phyloP scores from a whole-genome alignment of 2,329 filamentous ascomycete genomes.

The Arthroderma sp. region DNA sequence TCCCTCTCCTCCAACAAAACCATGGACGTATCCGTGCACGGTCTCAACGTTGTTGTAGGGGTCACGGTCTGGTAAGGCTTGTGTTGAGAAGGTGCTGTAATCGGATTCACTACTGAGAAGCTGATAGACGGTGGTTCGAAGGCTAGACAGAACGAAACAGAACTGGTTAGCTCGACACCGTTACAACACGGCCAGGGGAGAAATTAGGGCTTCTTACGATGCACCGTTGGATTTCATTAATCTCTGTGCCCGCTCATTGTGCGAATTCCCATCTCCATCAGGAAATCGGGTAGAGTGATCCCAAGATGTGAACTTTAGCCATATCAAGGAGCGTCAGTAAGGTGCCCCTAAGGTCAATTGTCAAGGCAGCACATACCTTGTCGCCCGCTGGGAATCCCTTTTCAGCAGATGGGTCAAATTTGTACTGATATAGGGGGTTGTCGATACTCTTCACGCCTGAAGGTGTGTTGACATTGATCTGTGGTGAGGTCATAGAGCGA shows the following conservation, averaged over 20 bases:
- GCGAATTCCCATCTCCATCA: conserved; percentile 12
- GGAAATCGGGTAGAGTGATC: conserved; percentile 15
- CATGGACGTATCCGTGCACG: conserved; percentile 39
- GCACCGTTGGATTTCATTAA: conserved; percentile 16
- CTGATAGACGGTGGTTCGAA: conserved; percentile 20
- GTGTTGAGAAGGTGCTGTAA: conserved; percentile 21
- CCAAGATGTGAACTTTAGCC: conserved; percentile 6
- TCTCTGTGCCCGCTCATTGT: conserved; percentile 13
- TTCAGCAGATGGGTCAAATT: conserved; percentile 16
- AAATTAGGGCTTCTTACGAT: conserved; percentile 12
- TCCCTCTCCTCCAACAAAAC: conserved; percentile 46
- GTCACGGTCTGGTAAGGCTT: conserved; percentile 12
- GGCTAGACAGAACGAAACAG: conserved; percentile 8
- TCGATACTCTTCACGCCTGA: conserved; percentile 27
- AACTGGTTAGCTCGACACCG: background rate
- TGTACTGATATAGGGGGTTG: conserved; percentile 39
- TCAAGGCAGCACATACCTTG: conserved; percentile 7
- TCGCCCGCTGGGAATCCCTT: conserved; percentile 17
- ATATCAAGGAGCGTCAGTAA: background rate
- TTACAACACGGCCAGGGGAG: background rate
- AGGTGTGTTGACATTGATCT: conserved; percentile 35
- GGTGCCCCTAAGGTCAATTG: background rate
- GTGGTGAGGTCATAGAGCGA: conserved; percentile 29
- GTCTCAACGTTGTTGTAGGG: conserved; percentile 29
- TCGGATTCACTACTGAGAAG: conserved; percentile 20